Evolutionary conservation across 2,329 filamentous ascomycete species (phyloP).

Genomic region (Epichloe gansuensis): DNA sequence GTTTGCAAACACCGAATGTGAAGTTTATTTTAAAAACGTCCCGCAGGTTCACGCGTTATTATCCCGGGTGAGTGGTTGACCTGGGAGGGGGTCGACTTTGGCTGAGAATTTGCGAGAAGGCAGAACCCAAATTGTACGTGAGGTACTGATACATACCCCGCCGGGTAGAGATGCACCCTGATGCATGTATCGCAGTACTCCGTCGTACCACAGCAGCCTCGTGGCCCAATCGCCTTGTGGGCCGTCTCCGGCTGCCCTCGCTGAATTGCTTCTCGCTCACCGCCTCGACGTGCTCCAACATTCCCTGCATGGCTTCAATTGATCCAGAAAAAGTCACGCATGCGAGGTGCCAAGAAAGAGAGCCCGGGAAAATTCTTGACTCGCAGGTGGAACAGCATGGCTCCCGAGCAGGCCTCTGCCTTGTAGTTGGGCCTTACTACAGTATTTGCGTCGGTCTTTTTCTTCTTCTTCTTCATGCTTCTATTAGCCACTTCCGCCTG

Average conservation of each 20-base stretch:
- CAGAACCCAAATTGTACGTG: neutral
- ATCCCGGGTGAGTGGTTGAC: neutral
- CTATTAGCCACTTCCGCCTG: neutral
- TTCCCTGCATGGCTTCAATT: neutral
- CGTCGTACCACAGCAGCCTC: too few species aligned
- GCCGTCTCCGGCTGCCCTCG: too few species aligned
- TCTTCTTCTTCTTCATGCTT: neutral
- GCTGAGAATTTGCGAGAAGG: neutral
- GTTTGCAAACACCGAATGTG: neutral
- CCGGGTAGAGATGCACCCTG: slow-evolving; percentile 26
- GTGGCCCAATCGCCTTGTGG: too few species aligned
- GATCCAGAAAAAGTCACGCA: neutral
- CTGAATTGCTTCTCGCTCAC: neutral
- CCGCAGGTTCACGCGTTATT: neutral
- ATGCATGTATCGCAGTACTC: slow-evolving; percentile 11
- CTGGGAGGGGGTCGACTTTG: neutral
- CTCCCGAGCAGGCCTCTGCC: neutral
- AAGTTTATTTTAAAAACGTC: neutral
- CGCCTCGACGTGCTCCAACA: neutral
- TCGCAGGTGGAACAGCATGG: neutral
- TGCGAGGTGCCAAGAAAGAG: neutral
- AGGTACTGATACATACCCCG: slow-evolving; percentile 18
- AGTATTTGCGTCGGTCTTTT: too few species aligned
- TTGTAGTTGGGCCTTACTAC: neutral
- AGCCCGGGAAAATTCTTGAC: neutral